phyloP scores from a whole-genome alignment of 108 stramenopile genomes.

The Conticribra guillardii region DNA sequence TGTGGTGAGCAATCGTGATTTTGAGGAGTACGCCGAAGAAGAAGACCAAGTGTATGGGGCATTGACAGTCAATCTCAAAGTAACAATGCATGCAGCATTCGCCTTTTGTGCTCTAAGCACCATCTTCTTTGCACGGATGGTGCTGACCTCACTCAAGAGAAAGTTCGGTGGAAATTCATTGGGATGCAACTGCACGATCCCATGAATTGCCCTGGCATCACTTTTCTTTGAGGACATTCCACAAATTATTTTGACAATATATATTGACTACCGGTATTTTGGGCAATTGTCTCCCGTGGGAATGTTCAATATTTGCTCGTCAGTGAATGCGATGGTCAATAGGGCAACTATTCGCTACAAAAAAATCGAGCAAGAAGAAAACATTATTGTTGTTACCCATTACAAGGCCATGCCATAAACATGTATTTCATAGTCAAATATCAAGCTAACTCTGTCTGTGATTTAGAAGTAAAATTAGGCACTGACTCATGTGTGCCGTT shows the following conservation, averaged over 20 bases:
- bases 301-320: conserved; percentile 40
- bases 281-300: conserved; percentile 20
- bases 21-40: no score
- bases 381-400: conserved; percentile 10
- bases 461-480: no score
- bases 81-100: conserved; percentile 15
- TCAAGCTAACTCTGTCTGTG: no score
- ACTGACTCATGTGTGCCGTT: no score
- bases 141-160: conserved; percentile 14
- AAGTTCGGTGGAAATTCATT: conserved; percentile 11
- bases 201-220: conserved; percentile 18
- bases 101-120: conserved; percentile 24
- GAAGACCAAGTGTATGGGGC: not conserved
- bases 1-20: conserved; percentile 10
- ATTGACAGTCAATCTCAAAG: not conserved
- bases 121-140: conserved; percentile 20
- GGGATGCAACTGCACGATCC: conserved; percentile 42
- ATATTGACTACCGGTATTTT: conserved; percentile 19
- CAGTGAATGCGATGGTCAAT: conserved; percentile 32
- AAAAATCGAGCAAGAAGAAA: conserved; percentile 18
- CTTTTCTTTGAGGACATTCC: conserved; percentile 36
- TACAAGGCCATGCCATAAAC: conserved; percentile 28
- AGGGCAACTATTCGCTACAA: conserved; percentile 25
- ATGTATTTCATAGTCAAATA: no score
- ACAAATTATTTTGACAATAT: conserved; percentile 26